phyloP scores from a whole-genome alignment of 192 early-diverging fungal species.

The Backusella luteola region DNA sequence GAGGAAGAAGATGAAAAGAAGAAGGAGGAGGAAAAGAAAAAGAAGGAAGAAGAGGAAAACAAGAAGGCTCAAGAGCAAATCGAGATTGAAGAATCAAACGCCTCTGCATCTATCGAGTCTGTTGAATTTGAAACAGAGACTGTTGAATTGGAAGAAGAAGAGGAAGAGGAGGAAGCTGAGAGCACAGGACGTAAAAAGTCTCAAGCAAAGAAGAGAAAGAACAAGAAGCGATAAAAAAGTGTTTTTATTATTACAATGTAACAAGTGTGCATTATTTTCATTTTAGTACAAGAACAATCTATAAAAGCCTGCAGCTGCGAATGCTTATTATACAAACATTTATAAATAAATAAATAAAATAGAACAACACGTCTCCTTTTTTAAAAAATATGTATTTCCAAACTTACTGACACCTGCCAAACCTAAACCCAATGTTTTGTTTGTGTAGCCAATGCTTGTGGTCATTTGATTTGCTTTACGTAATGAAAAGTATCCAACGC shows the following conservation, averaged over 20 bases:
- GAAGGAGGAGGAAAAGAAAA: slow-evolving; percentile 36
- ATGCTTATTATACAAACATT: background rate
- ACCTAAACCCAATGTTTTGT: slow-evolving; percentile 6
- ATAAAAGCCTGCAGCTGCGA: slow-evolving; percentile 1
- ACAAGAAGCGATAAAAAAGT: background rate
- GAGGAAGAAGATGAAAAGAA: slow-evolving; percentile 45
- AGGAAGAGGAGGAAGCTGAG: background rate
- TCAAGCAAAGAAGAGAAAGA: background rate
- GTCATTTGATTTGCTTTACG: background rate
- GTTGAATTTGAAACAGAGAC: background rate
- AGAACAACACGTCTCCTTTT: background rate
- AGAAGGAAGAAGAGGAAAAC: slow-evolving; percentile 49
- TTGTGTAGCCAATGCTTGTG: background rate
- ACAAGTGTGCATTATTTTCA: background rate
- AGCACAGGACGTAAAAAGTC: background rate
- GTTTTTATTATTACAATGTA: background rate
- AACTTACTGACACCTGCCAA: slow-evolving; percentile 11
- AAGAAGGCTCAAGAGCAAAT: slow-evolving; percentile 30
- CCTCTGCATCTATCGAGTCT: background rate
- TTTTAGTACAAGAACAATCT: background rate
- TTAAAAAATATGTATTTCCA: too few relatives aligned
- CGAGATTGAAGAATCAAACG: slow-evolving; percentile 1
- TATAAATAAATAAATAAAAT: background rate
- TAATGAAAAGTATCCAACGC: background rate
- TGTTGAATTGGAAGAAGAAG: slow-evolving; percentile 11